Conservation (phyloP, 2,329 filamentous ascomycete genomes). For the Fusarium duplospermum region DNA sequence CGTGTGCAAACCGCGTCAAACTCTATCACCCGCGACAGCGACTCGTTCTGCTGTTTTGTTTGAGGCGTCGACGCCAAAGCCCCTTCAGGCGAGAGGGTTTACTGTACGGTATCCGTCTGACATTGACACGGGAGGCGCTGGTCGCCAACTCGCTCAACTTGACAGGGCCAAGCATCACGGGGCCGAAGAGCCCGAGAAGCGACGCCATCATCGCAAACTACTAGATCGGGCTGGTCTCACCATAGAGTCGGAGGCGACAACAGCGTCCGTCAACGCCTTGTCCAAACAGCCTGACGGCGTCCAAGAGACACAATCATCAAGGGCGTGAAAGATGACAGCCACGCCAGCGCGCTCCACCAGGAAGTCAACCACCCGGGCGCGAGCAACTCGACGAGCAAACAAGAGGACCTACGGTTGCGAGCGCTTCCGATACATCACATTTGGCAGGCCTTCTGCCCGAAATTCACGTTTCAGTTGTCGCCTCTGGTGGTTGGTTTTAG, state of each 20-base stretch:
- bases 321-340: constrained; percentile 26
- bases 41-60: constrained; percentile 19
- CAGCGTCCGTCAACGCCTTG: background rate
- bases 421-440: constrained; percentile 14
- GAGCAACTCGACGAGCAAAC: background rate
- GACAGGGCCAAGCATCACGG: constrained; percentile 6
- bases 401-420: background rate
- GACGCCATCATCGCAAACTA: background rate
- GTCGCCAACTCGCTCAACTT: constrained; percentile 11
- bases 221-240: constrained; percentile 2
- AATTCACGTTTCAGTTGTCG: background rate
- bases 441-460: background rate
- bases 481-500: background rate
- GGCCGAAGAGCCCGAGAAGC: background rate
- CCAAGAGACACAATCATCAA: background rate
- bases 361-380: constrained; percentile 5
- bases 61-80: constrained; percentile 10
- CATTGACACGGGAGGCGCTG: constrained; percentile 13
- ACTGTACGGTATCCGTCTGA: background rate
- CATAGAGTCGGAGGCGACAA: constrained; percentile 7
- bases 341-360: constrained; percentile 17
- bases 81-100: constrained; percentile 8
- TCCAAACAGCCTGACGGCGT: background rate
- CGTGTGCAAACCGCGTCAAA: constrained; percentile 24
- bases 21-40: constrained; percentile 14